Evolutionary conservation across 768 basidiomycete species (phyloP).

Genomic region (Saitozyma sp.): DNA sequence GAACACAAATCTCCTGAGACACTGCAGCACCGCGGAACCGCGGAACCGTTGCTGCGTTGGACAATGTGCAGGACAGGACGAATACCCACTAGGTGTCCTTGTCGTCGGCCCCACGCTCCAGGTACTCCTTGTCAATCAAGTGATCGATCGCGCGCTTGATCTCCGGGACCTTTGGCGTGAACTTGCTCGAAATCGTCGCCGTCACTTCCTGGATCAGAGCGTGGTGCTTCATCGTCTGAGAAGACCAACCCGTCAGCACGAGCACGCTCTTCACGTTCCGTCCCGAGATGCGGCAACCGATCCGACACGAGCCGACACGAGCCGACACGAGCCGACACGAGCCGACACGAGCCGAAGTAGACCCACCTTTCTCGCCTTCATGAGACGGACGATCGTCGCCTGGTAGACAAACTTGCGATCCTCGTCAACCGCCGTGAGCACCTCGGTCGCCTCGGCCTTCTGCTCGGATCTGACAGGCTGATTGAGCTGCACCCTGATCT

Average conservation of each 20-base stretch:
- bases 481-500: slow-evolving; percentile 79
- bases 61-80: not conserved
- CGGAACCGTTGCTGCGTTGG: not conserved
- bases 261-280: not conserved
- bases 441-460: slow-evolving; percentile 84
- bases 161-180: slow-evolving; percentile 85
- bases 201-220: slow-evolving; percentile 53
- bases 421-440: slow-evolving; percentile 91
- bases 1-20: no score
- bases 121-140: slow-evolving; percentile 93
- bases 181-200: slow-evolving; percentile 26
- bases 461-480: slow-evolving; percentile 91
- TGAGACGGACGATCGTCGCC: slow-evolving; percentile 79
- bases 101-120: slow-evolving; percentile 88
- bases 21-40: not conserved
- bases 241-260: not conserved
- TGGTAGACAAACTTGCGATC: slow-evolving; percentile 96
- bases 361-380: slow-evolving; percentile 53
- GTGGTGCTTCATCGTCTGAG: slow-evolving; percentile 52
- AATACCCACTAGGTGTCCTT: slow-evolving; percentile 68
- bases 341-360: not conserved
- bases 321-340: not conserved
- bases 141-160: slow-evolving; percentile 97
- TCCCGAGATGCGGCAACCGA: not conserved
- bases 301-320: not conserved